A percentile compares a stretch with the other conserved stretches of the same genome.
These are phyloP conservation scores for Bullera alba DNA, from an alignment of 768 basidiomycete genomes.

Conservation along the genomic window DNA sequence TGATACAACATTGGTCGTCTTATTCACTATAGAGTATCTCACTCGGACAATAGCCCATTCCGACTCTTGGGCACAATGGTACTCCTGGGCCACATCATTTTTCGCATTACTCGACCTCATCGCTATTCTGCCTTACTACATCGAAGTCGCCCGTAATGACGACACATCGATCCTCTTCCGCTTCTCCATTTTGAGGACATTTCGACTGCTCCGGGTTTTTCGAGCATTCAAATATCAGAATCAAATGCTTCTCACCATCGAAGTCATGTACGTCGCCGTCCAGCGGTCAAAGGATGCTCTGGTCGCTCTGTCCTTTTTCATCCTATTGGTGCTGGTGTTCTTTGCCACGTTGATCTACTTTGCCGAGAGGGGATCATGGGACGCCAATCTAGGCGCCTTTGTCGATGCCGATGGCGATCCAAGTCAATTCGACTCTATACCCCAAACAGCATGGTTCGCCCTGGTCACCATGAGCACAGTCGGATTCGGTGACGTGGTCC, in stretches of 20 bases:
- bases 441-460: slow-evolving; percentile 68
- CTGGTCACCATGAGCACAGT: slow-evolving; percentile 67
- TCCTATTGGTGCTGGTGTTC: slow-evolving; percentile 74
- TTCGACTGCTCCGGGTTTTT: slow-evolving; percentile 81
- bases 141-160: slow-evolving; percentile 73
- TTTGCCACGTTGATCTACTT: slow-evolving; percentile 89
- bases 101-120: slow-evolving; percentile 79
- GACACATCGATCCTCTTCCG: slow-evolving; percentile 84
- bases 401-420: slow-evolving; percentile 67
- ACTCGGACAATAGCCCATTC: slow-evolving; percentile 53
- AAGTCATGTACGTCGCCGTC: slow-evolving; percentile 75
- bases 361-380: slow-evolving; percentile 85
- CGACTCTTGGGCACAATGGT: slow-evolving; percentile 60
- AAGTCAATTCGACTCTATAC: slow-evolving; percentile 55
- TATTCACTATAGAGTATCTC: slow-evolving; percentile 74
- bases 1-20: slow-evolving; percentile 72
- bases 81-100: slow-evolving; percentile 50
- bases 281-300: slow-evolving; percentile 78
- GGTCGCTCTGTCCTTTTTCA: slow-evolving; percentile 80
- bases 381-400: slow-evolving; percentile 67
- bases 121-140: slow-evolving; percentile 80
- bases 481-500: slow-evolving; percentile 87
- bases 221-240: slow-evolving; percentile 68
- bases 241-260: slow-evolving; percentile 52
- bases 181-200: slow-evolving; percentile 84